These are phyloP conservation scores for Boletus bicolor DNA, from an alignment of 768 basidiomycete genomes.

Conservation along the genomic window DNA sequence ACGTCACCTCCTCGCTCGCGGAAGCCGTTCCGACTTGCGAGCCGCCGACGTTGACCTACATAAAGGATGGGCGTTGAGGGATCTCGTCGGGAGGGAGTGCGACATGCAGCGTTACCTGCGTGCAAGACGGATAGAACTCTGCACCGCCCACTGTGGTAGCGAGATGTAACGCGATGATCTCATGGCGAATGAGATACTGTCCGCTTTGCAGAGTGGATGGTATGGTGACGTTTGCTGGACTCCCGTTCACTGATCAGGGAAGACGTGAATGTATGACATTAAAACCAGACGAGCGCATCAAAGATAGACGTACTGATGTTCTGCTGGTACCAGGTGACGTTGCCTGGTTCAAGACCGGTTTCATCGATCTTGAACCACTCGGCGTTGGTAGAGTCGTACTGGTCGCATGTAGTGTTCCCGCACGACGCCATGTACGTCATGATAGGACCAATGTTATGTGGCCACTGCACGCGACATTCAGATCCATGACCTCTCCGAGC, in stretches of 20 bases:
- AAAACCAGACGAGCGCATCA: background rate
- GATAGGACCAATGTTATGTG: constrained; percentile 63
- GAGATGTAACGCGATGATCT: constrained; percentile 76
- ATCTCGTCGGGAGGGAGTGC: background rate
- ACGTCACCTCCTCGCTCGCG: constrained; percentile 49
- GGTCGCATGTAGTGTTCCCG: constrained; percentile 50
- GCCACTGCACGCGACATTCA: constrained; percentile 35
- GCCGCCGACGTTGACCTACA: constrained; percentile 53
- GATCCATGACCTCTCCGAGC: background rate
- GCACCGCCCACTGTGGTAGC: constrained; percentile 57
- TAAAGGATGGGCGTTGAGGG: background rate
- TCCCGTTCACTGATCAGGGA: constrained; percentile 36
- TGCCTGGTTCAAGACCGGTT: constrained; percentile 39
- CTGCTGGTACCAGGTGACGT: constrained; percentile 49
- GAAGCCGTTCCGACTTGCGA: constrained; percentile 47
- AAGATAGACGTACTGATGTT: constrained; percentile 45
- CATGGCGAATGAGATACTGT: constrained; percentile 74
- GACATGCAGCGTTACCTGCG: constrained; percentile 34
- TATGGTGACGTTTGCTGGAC: constrained; percentile 39
- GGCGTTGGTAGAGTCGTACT: constrained; percentile 55
- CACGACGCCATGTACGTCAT: constrained; percentile 74
- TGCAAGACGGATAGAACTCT: constrained; percentile 79
- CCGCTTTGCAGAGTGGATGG: constrained; percentile 58
- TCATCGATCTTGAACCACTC: constrained; percentile 76
- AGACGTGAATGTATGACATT: background rate